Evolutionary conservation across 225 moss, liverwort and hornwort genomes (phyloP).

Genomic region (Marchantia polymorpha): DNA sequence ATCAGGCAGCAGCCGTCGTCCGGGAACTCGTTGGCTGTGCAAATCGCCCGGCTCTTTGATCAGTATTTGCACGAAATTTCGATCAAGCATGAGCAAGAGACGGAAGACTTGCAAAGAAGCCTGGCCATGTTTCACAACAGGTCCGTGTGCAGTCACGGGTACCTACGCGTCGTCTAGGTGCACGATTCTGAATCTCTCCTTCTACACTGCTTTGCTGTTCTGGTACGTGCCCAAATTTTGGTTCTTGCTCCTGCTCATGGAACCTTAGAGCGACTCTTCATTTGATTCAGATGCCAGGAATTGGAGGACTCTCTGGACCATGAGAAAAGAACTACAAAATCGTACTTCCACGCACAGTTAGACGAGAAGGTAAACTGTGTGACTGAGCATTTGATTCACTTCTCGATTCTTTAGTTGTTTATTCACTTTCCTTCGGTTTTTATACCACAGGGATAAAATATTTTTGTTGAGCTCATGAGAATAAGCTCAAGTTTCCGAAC

Average conservation of each 20-base stretch:
- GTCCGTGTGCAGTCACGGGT: background rate
- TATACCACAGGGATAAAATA: no score
- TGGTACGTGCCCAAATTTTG: no score
- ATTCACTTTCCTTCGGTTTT: background rate
- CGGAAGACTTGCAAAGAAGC: conserved; percentile 18
- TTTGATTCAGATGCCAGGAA: conserved; percentile 37
- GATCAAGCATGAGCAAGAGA: conserved; percentile 40
- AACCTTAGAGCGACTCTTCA: background rate
- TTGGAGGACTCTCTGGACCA: conserved; percentile 31
- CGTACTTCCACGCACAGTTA: conserved; percentile 25
- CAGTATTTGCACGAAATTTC: conserved; percentile 52
- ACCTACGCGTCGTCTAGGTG: no score
- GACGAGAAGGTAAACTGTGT: conserved; percentile 24
- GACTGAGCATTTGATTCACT: no score
- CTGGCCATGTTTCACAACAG: conserved; percentile 22
- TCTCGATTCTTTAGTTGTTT: background rate
- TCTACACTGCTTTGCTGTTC: no score
- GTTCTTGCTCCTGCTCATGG: no score
- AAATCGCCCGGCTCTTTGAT: conserved; percentile 52
- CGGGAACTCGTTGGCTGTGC: conserved; percentile 33
- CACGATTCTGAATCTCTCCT: no score
- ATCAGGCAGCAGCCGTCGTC: conserved; percentile 33
- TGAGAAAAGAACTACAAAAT: conserved; percentile 32
- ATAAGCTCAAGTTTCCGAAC: no score
- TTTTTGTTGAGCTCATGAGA: no score